These are phyloP conservation scores for Saccharomycopsis fermentans DNA, from an alignment of 805 yeast species.

Conservation along the genomic window DNA sequence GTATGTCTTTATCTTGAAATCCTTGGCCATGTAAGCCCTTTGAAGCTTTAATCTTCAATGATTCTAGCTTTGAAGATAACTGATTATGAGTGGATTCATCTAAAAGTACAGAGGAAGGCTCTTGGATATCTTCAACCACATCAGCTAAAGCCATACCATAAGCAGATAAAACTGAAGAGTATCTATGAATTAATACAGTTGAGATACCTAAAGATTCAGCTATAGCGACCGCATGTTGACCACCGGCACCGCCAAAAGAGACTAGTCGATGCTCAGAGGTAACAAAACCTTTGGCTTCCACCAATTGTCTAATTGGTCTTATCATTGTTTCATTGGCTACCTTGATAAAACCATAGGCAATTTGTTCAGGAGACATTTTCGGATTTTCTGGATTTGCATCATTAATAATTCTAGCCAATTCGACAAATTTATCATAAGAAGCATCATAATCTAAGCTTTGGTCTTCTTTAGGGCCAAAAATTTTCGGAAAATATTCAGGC, in stretches of 20 bases:
- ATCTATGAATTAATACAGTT: constrained; percentile 64
- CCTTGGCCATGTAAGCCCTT: constrained; percentile 25
- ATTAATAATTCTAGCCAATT: constrained; percentile 49
- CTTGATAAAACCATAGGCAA: constrained; percentile 70
- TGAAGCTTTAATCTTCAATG: constrained; percentile 34
- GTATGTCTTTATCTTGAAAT: neutral
- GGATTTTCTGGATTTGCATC: constrained; percentile 25
- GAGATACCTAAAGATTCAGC: constrained; percentile 62
- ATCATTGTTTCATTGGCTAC: constrained; percentile 88
- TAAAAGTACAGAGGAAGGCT: constrained; percentile 48
- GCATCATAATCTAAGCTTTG: constrained; percentile 52
- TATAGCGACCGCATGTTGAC: constrained; percentile 76
- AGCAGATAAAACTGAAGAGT: constrained; percentile 77
- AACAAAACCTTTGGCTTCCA: constrained; percentile 75
- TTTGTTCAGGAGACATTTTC: constrained; percentile 46
- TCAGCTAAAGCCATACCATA: constrained; percentile 85
- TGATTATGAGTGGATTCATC: constrained; percentile 23
- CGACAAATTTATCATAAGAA: constrained; percentile 39
- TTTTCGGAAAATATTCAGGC: constrained; percentile 68
- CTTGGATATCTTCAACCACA: constrained; percentile 70
- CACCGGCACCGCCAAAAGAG: constrained; percentile 91
- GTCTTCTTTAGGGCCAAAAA: constrained; percentile 74
- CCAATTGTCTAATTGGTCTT: constrained; percentile 75
- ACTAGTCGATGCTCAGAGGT: constrained; percentile 61
- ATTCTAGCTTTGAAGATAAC: constrained; percentile 37